phyloP scores from a whole-genome alignment of 345 rosid genomes.

The Crucihimalaya himalaica region DNA sequence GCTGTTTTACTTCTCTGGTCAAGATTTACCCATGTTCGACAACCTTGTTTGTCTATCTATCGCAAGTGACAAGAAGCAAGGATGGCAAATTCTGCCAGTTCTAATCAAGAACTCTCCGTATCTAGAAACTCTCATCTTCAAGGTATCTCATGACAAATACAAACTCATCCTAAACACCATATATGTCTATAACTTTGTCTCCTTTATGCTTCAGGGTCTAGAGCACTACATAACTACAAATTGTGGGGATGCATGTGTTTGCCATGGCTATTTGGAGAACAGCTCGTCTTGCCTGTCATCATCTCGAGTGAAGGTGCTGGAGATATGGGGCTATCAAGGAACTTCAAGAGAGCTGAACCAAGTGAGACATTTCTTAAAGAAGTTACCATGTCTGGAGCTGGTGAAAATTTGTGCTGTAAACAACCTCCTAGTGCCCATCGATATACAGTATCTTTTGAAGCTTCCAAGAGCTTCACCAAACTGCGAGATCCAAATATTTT shows the following conservation, averaged over 20 bases:
- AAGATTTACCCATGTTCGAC: not conserved
- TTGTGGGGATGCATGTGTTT: constrained; percentile 10
- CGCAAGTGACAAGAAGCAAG: not conserved
- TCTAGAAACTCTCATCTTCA: constrained; percentile 17
- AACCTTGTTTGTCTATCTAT: not conserved
- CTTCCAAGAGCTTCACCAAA: constrained; percentile 17
- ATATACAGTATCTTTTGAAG: not conserved
- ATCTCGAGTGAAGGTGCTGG: constrained; percentile 1
- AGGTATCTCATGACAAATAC: constrained; percentile 6
- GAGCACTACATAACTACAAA: not conserved
- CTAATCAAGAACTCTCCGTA: constrained; percentile 22
- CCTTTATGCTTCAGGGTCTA: constrained; percentile 6
- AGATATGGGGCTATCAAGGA: not conserved
- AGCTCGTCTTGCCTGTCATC: not conserved
- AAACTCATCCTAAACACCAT: not conserved
- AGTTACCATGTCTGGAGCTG: constrained; percentile 13
- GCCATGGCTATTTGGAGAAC: not conserved
- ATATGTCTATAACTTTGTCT: not conserved
- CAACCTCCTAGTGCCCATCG: not conserved
- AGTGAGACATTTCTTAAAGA: not conserved
- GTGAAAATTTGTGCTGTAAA: not conserved
- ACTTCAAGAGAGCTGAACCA: not conserved
- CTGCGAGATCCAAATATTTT: not conserved
- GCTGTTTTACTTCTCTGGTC: not conserved
- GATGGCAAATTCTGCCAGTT: constrained; percentile 12